phyloP scores from a whole-genome alignment of 805 yeast genomes.

The Ascoidea rubescens region DNA sequence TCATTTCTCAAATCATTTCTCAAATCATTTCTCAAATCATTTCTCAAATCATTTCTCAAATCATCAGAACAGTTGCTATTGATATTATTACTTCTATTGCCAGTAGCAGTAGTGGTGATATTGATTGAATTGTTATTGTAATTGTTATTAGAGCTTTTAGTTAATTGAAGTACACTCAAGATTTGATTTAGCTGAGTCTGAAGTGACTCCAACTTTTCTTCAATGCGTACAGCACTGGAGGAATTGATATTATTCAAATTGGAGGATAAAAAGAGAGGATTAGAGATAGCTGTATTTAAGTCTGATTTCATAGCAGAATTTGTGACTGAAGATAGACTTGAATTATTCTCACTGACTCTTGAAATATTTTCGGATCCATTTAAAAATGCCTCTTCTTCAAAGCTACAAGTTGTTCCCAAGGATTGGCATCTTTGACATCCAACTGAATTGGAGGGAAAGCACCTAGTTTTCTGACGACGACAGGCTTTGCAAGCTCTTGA shows the following conservation, averaged over 20 bases:
- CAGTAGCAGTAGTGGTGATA: neutral
- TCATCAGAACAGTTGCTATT: too few species aligned
- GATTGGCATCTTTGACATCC: constrained; percentile 35
- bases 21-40: too few species aligned
- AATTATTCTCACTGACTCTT: constrained; percentile 2
- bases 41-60: too few species aligned
- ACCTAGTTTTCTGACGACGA: constrained; percentile 25
- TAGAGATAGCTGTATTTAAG: constrained; percentile 7
- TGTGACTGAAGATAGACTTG: neutral
- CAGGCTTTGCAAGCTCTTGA: constrained; percentile 21
- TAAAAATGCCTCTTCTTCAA: constrained; percentile 19
- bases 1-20: too few species aligned
- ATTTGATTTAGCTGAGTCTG: neutral
- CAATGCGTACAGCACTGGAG: constrained; percentile 1
- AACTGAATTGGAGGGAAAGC: constrained; percentile 23
- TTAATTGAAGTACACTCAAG: neutral
- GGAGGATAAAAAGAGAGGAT: constrained; percentile 8
- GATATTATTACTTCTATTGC: neutral
- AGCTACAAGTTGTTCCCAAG: constrained; percentile 28
- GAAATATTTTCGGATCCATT: constrained; percentile 3
- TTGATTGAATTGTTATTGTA: neutral
- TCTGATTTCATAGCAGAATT: neutral
- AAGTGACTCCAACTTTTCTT: neutral
- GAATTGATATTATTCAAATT: constrained; percentile 4
- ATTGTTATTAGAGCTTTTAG: neutral